Percentiles rank a stretch among this genome's conserved stretches.
Conservation (phyloP, 2,329 filamentous ascomycete species). For the Kalaharituber pfeilii region DNA sequence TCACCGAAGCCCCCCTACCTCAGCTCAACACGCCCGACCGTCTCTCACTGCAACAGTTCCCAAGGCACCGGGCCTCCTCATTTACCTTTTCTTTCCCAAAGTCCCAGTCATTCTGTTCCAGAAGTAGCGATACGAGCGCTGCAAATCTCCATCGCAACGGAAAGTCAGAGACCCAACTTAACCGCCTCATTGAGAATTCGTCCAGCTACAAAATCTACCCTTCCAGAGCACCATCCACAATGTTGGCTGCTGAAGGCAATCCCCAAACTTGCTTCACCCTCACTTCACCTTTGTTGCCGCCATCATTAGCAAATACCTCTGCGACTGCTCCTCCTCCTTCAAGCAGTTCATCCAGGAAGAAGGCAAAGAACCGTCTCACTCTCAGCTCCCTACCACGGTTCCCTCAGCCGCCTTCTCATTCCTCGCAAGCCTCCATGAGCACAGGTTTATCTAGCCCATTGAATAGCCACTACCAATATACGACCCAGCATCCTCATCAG, state of each 20-base stretch:
- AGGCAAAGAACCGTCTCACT: background rate
- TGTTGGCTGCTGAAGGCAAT: background rate
- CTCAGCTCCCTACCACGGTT: background rate
- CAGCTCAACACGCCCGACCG: background rate
- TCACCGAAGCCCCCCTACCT: background rate
- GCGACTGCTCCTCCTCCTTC: background rate
- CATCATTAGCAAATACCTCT: background rate
- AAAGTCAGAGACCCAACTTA: background rate
- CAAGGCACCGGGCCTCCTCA: too few relatives aligned
- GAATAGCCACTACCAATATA: background rate
- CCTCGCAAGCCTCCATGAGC: background rate
- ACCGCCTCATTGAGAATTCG: background rate
- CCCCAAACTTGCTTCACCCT: background rate
- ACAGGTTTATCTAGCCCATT: background rate
- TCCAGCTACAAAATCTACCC: background rate
- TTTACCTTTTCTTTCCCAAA: too few relatives aligned
- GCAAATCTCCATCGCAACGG: background rate
- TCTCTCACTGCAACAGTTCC: background rate
- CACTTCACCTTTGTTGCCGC: background rate
- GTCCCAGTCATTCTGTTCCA: background rate
- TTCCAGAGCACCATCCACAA: background rate
- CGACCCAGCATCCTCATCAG: background rate
- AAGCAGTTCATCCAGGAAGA: constrained; percentile 1
- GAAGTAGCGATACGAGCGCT: background rate
- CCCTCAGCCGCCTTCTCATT: background rate